phyloP scores from a whole-genome alignment of 805 yeast genomes.

The Tetrapisispora namnaoensis region DNA sequence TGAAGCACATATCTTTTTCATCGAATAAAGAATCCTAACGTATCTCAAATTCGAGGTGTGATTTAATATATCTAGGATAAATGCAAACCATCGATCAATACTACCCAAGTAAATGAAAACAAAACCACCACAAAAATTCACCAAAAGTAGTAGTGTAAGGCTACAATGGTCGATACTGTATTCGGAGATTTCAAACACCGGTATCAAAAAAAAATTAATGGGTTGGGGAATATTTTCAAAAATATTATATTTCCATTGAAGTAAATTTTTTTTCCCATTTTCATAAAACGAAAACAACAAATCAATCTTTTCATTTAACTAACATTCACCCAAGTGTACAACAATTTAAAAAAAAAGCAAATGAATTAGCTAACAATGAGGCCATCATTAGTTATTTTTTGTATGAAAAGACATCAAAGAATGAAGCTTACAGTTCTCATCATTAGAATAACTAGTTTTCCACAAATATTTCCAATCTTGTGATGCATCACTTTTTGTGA shows the following conservation, averaged over 20 bases:
- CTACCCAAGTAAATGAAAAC: too few species aligned
- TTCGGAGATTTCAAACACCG: slow-evolving; percentile 1
- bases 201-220: background rate
- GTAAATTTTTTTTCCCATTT: background rate
- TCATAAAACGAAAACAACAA: slow-evolving; percentile 1
- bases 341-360: background rate
- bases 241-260: background rate
- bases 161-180: background rate
- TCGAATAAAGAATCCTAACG: too few species aligned
- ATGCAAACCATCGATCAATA: too few species aligned
- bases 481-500: too few species aligned
- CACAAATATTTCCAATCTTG: background rate
- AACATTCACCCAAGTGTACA: background rate
- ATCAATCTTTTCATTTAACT: background rate
- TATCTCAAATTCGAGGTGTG: too few species aligned
- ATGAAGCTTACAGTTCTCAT: background rate
- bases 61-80: too few species aligned
- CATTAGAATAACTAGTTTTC: background rate
- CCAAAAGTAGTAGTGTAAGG: too few species aligned
- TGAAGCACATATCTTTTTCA: too few species aligned
- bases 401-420: background rate
- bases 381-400: background rate
- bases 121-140: too few species aligned
- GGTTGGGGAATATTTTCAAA: slow-evolving; percentile 1
- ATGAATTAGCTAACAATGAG: too few species aligned